Conservation (phyloP, 2,329 filamentous ascomycete species). For the Penicillium sclerotigenum region DNA sequence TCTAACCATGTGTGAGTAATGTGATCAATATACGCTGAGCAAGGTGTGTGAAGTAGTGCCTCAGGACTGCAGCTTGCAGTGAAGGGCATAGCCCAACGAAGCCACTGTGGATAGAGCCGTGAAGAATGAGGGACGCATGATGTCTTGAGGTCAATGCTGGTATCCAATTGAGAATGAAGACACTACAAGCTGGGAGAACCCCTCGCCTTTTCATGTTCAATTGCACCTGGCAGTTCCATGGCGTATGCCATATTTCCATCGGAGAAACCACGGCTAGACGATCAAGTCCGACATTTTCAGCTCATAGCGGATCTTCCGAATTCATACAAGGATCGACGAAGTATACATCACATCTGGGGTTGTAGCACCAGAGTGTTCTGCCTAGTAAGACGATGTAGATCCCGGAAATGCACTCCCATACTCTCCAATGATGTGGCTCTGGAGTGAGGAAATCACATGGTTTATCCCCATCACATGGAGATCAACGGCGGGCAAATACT, state of each 20-base stretch:
- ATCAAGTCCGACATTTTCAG: neutral
- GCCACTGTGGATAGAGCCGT: conserved; percentile 6
- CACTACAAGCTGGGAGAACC: neutral
- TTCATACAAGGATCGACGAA: neutral
- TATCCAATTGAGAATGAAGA: neutral
- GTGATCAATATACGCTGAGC: neutral
- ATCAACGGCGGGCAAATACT: no score
- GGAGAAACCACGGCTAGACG: neutral
- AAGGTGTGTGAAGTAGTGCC: conserved; percentile 11
- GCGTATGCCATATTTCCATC: neutral
- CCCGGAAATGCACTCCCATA: no score
- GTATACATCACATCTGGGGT: neutral
- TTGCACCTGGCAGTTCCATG: neutral
- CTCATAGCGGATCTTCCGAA: neutral
- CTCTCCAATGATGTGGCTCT: no score
- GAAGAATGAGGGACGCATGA: conserved; percentile 15
- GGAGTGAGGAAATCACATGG: no score
- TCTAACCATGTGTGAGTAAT: conserved; percentile 9
- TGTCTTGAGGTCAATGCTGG: neutral
- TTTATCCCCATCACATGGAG: no score
- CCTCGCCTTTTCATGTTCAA: neutral
- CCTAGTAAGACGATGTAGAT: no score
- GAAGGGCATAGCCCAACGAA: conserved; percentile 10
- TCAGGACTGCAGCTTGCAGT: conserved; percentile 8
- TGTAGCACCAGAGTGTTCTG: no score